Conservation (phyloP, 805 yeast genomes). For the Saccharomycopsis sp. region DNA sequence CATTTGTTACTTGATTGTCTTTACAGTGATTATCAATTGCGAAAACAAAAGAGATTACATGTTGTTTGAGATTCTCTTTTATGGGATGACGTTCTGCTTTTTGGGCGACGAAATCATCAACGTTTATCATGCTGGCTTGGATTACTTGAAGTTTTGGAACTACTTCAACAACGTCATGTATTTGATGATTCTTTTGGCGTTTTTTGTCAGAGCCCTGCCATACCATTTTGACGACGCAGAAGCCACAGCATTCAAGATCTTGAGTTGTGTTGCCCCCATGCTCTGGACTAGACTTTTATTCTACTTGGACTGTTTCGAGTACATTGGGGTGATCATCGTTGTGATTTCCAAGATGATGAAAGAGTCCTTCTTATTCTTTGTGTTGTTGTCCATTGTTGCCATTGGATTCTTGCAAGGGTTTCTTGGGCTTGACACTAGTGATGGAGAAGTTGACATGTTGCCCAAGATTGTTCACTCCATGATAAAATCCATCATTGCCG, state of each 20-base stretch:
- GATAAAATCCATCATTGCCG: constrained; percentile 64
- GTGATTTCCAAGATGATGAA: constrained; percentile 69
- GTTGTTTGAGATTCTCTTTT: constrained; percentile 49
- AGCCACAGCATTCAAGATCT: constrained; percentile 37
- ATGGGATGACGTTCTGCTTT: constrained; percentile 56
- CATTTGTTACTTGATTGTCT: constrained; percentile 50
- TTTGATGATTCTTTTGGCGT: constrained; percentile 40
- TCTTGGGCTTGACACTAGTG: constrained; percentile 78
- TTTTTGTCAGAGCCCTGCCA: constrained; percentile 39
- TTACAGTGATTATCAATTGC: constrained; percentile 40
- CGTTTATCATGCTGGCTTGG: constrained; percentile 64
- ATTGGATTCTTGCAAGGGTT: constrained; percentile 82
- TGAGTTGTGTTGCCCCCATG: constrained; percentile 60
- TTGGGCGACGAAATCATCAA: constrained; percentile 60
- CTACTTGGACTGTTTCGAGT: constrained; percentile 53
- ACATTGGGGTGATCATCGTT: constrained; percentile 30
- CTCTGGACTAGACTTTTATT: constrained; percentile 62
- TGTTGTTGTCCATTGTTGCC: constrained; percentile 57
- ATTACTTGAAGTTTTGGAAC: constrained; percentile 68
- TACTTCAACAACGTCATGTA: constrained; percentile 68
- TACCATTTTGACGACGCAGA: constrained; percentile 24
- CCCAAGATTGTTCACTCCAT: constrained; percentile 51
- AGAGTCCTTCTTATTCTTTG: constrained; percentile 74
- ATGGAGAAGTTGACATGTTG: constrained; percentile 73
- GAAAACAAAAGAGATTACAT: constrained; percentile 23